phyloP scores from a whole-genome alignment of 208 protist genomes.

The Trypanosoma grayi region DNA sequence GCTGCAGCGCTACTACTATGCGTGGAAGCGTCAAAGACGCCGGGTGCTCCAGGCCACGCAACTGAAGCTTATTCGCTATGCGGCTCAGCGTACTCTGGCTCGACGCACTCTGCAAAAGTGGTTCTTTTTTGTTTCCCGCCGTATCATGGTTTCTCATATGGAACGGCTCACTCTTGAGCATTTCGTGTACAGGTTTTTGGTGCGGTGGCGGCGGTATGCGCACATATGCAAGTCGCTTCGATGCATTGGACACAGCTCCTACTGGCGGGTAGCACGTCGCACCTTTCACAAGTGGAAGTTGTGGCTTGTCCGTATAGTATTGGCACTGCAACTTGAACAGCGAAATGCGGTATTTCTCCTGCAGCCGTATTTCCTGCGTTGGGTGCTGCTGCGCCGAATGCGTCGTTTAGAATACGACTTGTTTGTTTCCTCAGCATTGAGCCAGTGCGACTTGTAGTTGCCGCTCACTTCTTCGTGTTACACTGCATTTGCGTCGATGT shows the following conservation, averaged over 20 bases:
- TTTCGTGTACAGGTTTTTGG: slow-evolving; percentile 22
- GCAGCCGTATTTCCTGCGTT: slow-evolving; percentile 24
- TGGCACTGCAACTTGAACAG: slow-evolving; percentile 19
- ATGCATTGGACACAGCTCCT: slow-evolving; percentile 14
- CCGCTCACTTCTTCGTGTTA: not conserved
- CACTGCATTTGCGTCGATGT: too few species aligned
- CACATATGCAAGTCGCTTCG: slow-evolving; percentile 14
- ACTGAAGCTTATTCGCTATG: slow-evolving; percentile 15
- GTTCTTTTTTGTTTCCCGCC: slow-evolving; percentile 27
- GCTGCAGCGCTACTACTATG: not conserved
- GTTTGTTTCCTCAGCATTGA: slow-evolving; percentile 3
- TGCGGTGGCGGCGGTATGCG: slow-evolving; percentile 21
- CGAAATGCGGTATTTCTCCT: slow-evolving; percentile 15
- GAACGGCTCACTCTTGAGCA: slow-evolving; percentile 11
- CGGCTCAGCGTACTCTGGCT: slow-evolving; percentile 16
- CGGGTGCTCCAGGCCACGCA: not conserved
- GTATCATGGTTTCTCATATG: slow-evolving; percentile 11
- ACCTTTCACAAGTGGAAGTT: slow-evolving; percentile 24
- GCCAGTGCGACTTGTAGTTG: not conserved
- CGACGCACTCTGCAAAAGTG: slow-evolving; percentile 21
- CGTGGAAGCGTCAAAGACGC: slow-evolving; percentile 2
- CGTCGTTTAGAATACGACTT: slow-evolving; percentile 12
- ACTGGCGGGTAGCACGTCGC: slow-evolving; percentile 17
- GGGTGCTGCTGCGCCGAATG: slow-evolving; percentile 17
- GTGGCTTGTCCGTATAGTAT: slow-evolving; percentile 24